Base-by-base conservation (phyloP, 2,329 filamentous ascomycete species). In the Fusarium subtropicale region DNA sequence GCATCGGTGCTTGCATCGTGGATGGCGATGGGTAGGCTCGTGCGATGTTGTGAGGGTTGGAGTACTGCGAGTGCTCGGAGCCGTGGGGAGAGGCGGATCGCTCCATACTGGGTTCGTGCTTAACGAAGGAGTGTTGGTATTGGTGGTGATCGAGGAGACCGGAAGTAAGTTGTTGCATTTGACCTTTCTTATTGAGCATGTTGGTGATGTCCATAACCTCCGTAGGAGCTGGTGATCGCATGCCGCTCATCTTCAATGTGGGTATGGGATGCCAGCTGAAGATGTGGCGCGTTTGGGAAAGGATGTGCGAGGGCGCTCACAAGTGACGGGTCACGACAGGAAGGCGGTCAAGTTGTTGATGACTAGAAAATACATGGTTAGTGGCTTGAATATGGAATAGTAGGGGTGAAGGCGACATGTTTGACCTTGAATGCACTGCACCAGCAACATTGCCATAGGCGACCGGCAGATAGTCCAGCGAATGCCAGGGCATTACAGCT, bases 61-160 rank as follows among this genome's bases (percentile, higher is more conserved):
- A 87, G 75, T 86, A 87, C 62, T 85, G 83, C 7, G 86, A 88
- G 75, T 86, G 84, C 70, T 88, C 87, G 16, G 87, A 88, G 58
- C 86, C 86, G 77, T 89, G 87, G 12, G 87, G 86, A 9, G 87
- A 88, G 70, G 82, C 84, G 48, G 85, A 83, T 60, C 86, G 84
- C 58, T 88, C 86, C 74, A 88, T 82, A 18, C 71, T 75, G 48
- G 78, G 73, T 52, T 81, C 79, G 47, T 74, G 71, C 65, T 80
- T 81, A 61, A 79, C 72, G 64, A 79, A 73, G 57, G 74, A 68
- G 52, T 76, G 74, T 57, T 77, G 77, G 58, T 73, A 75, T 68
- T 68, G 65, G 44, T 69, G 63, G 46, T 77, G 78, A 59, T 80
- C 76, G 60, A 76, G 63, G 47, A 77, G 74, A 66, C 69, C 70